Percentiles rank a stretch among this genome's conserved stretches.
phyloP scores from a whole-genome alignment of 2,329 filamentous ascomycete species.

The Exophiala viscosa region DNA sequence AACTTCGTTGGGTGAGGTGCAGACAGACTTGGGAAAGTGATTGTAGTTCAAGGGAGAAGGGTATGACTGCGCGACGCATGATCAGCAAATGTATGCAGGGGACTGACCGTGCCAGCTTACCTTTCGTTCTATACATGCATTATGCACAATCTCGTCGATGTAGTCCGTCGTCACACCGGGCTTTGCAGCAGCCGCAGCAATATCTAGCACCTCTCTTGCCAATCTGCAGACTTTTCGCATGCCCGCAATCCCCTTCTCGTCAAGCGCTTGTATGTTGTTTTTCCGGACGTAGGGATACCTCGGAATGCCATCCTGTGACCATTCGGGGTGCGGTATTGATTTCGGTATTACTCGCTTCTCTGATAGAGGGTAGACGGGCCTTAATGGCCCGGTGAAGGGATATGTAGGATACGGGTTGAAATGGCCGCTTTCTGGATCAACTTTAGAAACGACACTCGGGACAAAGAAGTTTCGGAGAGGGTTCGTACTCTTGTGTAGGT shows the following conservation, averaged over 20 bases:
- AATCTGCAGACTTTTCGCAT: conserved; percentile 92
- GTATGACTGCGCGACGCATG: conserved; percentile 64
- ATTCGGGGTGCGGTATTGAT: conserved; percentile 79
- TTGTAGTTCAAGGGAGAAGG: conserved; percentile 94
- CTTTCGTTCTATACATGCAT: conserved; percentile 87
- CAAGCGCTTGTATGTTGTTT: conserved; percentile 78
- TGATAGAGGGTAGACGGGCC: conserved; percentile 84
- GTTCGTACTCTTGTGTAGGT: conserved; percentile 75
- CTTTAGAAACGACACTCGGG: conserved; percentile 83
- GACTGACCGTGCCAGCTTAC: conserved; percentile 51
- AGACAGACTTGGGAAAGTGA: conserved; percentile 96
- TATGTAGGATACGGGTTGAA: conserved; percentile 93
- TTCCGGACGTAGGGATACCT: conserved; percentile 64
- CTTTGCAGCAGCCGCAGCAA: conserved; percentile 74
- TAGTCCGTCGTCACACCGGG: conserved; percentile 96
- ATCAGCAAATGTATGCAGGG: not conserved
- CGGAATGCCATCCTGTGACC: conserved; percentile 77
- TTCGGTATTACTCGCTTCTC: conserved; percentile 68
- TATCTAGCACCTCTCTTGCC: conserved; percentile 86
- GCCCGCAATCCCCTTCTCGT: conserved; percentile 73
- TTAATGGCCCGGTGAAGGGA: conserved; percentile 72
- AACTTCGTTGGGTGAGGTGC: conserved; percentile 92
- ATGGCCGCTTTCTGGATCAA: conserved; percentile 80
- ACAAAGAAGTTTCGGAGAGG: conserved; percentile 68
- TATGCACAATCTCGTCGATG: conserved; percentile 91